Percentiles rank a stretch among this genome's conserved stretches.
Evolutionary conservation across 2,329 filamentous ascomycete species (phyloP).

Genomic region (Botrytis tulipae): DNA sequence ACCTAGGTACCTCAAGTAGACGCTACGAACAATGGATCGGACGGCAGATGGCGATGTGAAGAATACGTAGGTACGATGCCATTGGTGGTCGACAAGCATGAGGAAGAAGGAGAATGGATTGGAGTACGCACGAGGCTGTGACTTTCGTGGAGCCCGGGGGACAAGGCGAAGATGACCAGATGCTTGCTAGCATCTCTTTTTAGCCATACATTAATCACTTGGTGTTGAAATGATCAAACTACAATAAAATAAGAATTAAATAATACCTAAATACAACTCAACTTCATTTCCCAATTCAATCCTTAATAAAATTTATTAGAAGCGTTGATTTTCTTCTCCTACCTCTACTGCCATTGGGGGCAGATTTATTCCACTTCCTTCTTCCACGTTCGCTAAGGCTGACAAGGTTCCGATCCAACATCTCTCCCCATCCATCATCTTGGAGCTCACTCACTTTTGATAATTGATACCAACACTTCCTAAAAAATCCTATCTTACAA

Average conservation of each 20-base stretch:
- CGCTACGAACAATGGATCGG: neutral
- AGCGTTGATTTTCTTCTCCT: neutral
- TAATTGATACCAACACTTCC: neutral
- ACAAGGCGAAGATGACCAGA: neutral
- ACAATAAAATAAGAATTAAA: neutral
- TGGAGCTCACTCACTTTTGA: slow-evolving; percentile 9
- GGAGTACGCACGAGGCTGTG: slow-evolving; percentile 5
- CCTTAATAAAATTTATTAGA: neutral
- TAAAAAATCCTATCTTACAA: neutral
- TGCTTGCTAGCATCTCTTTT: neutral
- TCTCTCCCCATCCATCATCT: slow-evolving; percentile 3
- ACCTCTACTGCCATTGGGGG: neutral
- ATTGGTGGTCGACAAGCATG: neutral
- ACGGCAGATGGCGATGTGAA: neutral
- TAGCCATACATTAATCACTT: neutral
- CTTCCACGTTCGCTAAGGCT: slow-evolving; percentile 22
- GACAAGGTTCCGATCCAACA: slow-evolving; percentile 20
- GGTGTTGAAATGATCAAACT: neutral
- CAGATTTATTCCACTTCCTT: slow-evolving; percentile 17
- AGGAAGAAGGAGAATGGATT: neutral
- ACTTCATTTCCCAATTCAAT: neutral
- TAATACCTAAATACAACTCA: neutral
- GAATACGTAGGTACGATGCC: neutral
- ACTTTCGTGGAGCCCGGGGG: neutral
- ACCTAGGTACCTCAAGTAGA: neutral